Evolutionary conservation across 139 green algal species (phyloP).

Genomic region (Chlamydomonas sphaeroides): DNA sequence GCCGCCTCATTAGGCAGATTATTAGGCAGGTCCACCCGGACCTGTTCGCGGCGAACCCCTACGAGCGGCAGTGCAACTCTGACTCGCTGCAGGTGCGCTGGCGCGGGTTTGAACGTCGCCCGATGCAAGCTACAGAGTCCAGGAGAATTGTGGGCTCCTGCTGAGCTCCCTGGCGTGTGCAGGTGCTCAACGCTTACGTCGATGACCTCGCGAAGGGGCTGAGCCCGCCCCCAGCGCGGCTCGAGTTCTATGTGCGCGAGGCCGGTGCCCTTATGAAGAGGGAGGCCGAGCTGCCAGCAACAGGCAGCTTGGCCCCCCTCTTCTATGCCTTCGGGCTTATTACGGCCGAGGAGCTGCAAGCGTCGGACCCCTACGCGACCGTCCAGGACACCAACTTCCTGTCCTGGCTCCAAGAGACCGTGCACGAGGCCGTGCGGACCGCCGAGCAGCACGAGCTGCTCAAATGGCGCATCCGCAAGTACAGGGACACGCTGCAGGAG

Average conservation of each 20-base stretch:
- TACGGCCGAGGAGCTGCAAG: conserved; percentile 71
- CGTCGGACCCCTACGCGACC: conserved; percentile 35
- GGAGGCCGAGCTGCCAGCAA: conserved; percentile 67
- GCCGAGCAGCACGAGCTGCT: conserved; percentile 80
- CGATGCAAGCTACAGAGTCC: too few relatives aligned
- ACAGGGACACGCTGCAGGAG: conserved; percentile 67
- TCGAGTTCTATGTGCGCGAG: conserved; percentile 76
- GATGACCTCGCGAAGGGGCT: conserved; percentile 69
- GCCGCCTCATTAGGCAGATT: conserved; percentile 55
- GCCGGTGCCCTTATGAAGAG: conserved; percentile 53
- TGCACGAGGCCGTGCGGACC: conserved; percentile 75
- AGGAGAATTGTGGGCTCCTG: too few relatives aligned
- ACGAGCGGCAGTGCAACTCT: conserved; percentile 78
- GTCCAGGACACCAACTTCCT: conserved; percentile 72
- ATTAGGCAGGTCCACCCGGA: conserved; percentile 88
- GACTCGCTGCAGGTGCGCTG: conserved; percentile 83
- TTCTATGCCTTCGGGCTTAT: conserved; percentile 90
- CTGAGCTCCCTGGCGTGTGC: too few relatives aligned
- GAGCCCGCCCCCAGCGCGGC: conserved; percentile 35
- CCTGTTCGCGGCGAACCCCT: conserved; percentile 78
- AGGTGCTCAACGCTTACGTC: conserved; percentile 85
- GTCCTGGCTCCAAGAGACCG: conserved; percentile 77
- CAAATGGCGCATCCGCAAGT: conserved; percentile 68
- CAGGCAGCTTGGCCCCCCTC: conserved; percentile 80
- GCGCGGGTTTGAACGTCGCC: conserved; percentile 22